Evolutionary conservation across 345 rosid species (phyloP).

Genomic region (Camelina laxa): DNA sequence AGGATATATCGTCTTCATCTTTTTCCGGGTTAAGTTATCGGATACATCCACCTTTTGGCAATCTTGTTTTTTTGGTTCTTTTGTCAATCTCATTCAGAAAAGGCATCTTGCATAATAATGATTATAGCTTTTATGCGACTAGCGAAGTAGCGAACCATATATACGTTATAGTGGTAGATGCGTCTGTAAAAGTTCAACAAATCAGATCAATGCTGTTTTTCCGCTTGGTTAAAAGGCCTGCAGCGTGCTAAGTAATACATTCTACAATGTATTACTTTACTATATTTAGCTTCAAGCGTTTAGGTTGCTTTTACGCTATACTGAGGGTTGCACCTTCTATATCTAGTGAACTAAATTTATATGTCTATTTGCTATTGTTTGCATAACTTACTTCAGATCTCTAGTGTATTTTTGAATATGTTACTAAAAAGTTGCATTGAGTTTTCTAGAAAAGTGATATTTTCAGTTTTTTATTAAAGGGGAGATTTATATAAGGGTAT

Average conservation of each 20-base stretch:
- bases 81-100: background rate
- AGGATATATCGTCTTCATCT: too few species aligned
- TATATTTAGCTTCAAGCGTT: too few species aligned
- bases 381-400: slow-evolving; percentile 3
- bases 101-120: background rate
- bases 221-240: too few species aligned
- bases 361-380: background rate
- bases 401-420: background rate
- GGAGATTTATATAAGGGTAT: background rate
- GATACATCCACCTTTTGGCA: too few species aligned
- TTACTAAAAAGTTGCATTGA: background rate
- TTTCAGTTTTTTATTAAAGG: slow-evolving; percentile 1
- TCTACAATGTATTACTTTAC: background rate
- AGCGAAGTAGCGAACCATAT: too few species aligned
- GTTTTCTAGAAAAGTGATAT: slow-evolving; percentile 12
- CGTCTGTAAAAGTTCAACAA: too few species aligned
- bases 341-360: background rate
- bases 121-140: background rate
- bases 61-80: too few species aligned
- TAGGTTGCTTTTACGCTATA: too few species aligned
- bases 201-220: too few species aligned
- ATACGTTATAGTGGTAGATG: background rate
- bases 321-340: background rate
- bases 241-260: too few species aligned
- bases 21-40: too few species aligned